A percentile compares a stretch with the other conserved stretches of the same genome.
phyloP scores from a whole-genome alignment of 768 basidiomycete species.

The Termitomyces sp. region DNA sequence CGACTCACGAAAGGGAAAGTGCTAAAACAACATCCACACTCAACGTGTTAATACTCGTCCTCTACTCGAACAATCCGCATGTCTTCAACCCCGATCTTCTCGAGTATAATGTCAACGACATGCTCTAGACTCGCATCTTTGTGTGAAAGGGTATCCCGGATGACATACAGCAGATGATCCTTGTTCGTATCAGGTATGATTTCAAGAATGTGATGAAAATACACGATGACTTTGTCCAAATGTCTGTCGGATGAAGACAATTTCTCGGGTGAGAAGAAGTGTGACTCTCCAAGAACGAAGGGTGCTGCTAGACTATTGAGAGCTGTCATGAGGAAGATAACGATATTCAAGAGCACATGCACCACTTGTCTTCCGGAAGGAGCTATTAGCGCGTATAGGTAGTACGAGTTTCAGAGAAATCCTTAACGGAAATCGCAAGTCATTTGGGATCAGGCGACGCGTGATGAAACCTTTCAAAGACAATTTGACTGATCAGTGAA shows the following conservation, averaged over 20 bases:
- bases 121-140: constrained; percentile 44
- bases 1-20: constrained; percentile 64
- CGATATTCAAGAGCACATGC: background rate
- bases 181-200: constrained; percentile 69
- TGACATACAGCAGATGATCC: constrained; percentile 44
- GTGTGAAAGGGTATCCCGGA: constrained; percentile 39
- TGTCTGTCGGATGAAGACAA: background rate
- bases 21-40: constrained; percentile 87
- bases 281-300: background rate
- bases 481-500: background rate
- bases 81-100: constrained; percentile 38
- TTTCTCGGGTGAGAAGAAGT: background rate
- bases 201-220: constrained; percentile 54
- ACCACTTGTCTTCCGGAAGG: background rate
- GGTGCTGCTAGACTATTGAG: constrained; percentile 4
- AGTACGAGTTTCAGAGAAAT: background rate
- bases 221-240: constrained; percentile 14
- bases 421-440: constrained; percentile 1
- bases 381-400: background rate
- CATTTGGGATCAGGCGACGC: constrained; percentile 1
- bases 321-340: constrained; percentile 1
- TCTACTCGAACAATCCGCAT: constrained; percentile 20
- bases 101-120: constrained; percentile 60
- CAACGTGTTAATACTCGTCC: constrained; percentile 46
- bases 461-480: background rate